Evolutionary conservation across 208 protist genomes (phyloP).

Genomic region (Crithidia fasciculata): DNA sequence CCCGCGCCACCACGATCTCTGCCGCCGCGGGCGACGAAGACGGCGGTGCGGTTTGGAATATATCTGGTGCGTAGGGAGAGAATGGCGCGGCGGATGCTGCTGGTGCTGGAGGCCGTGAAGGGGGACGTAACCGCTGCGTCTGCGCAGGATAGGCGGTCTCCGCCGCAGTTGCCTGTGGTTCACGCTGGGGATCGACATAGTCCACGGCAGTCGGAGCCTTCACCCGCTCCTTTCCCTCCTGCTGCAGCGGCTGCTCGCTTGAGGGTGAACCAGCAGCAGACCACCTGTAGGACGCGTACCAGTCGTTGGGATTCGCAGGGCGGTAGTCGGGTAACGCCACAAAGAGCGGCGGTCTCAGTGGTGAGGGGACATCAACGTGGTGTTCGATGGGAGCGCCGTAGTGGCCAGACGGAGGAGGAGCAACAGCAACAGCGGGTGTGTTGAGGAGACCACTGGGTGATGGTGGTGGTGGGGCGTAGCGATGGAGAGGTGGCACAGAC

Average conservation of each 20-base stretch:
- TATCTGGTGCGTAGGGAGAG: neutral
- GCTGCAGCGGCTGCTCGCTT: neutral
- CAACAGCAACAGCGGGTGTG: too few species aligned
- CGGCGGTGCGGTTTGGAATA: slow-evolving; percentile 1
- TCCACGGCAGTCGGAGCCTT: too few species aligned
- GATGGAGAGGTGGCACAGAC: neutral
- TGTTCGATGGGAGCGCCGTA: too few species aligned
- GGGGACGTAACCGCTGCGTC: too few species aligned
- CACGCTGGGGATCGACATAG: too few species aligned
- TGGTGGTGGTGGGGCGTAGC: slow-evolving; percentile 3
- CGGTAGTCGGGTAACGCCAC: slow-evolving; percentile 21
- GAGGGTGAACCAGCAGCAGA: neutral
- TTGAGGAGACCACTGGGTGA: too few species aligned
- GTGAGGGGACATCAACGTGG: neutral
- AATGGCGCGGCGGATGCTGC: neutral
- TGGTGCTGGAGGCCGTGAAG: neutral
- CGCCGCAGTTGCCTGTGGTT: too few species aligned
- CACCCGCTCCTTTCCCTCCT: neutral
- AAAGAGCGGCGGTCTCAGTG: slow-evolving; percentile 23
- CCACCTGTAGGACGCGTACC: neutral
- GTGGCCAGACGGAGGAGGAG: too few species aligned
- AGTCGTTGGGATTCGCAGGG: neutral
- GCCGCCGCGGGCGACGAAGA: slow-evolving; percentile 1
- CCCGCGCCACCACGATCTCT: slow-evolving; percentile 26
- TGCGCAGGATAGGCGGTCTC: too few species aligned